Evolutionary conservation across 164 flowering plant species (phyloP).

Genomic region (Magnolia changhungtana): DNA sequence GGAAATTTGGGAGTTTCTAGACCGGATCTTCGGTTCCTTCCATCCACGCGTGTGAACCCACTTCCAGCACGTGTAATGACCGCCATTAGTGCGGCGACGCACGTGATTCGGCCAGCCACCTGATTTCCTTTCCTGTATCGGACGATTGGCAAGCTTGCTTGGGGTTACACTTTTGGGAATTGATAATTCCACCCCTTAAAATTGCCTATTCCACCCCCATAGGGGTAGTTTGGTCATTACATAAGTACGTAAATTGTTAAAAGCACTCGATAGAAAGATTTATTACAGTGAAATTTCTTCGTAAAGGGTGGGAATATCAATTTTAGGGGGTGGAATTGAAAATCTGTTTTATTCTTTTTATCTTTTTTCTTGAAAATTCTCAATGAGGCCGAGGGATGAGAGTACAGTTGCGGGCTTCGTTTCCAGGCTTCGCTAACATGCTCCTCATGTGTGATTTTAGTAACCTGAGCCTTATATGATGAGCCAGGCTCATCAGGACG

Average conservation of each 20-base stretch:
- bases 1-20: slow-evolving; percentile 49
- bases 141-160: background rate
- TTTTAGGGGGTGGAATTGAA: background rate
- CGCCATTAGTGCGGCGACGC: background rate
- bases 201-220: background rate
- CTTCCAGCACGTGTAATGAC: background rate
- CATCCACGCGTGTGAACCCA: background rate
- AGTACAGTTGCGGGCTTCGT: background rate
- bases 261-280: background rate
- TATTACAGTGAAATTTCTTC: background rate
- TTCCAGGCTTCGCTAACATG: background rate
- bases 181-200: background rate
- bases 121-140: background rate
- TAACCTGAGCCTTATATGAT: background rate
- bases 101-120: background rate
- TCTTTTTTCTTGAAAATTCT: background rate
- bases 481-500: background rate
- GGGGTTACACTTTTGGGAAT: background rate
- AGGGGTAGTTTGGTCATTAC: background rate
- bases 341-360: background rate
- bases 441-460: background rate
- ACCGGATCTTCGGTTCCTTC: background rate
- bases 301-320: background rate
- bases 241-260: background rate
- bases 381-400: background rate